These are phyloP conservation scores for Clonostachys chloroleuca DNA, from an alignment of 2,329 filamentous ascomycete genomes.

Conservation along the genomic window DNA sequence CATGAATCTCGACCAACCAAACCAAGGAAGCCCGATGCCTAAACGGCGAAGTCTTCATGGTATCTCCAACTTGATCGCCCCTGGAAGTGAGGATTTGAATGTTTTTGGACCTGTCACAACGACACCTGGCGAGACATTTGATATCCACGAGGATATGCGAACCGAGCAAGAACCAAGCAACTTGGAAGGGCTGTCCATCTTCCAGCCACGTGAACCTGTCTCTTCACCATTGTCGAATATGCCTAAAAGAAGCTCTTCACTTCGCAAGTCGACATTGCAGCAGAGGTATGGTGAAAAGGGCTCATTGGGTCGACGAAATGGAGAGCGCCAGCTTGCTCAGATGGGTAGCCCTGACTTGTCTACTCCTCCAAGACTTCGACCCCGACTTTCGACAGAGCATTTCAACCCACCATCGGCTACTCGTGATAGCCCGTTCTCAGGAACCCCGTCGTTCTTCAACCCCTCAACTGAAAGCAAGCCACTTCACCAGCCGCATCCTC, in stretches of 20 bases:
- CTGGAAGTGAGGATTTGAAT: constrained; percentile 57
- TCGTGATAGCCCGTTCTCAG: constrained; percentile 61
- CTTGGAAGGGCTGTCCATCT: constrained; percentile 7
- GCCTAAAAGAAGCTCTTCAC: constrained; percentile 67
- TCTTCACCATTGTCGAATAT: constrained; percentile 45
- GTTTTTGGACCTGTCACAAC: constrained; percentile 63
- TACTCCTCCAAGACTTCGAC: constrained; percentile 57
- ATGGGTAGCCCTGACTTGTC: constrained; percentile 49
- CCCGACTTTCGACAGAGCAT: constrained; percentile 76
- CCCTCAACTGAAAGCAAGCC: constrained; percentile 27
- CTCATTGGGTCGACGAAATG: constrained; percentile 57
- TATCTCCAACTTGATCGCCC: constrained; percentile 45
- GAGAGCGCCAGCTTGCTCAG: constrained; percentile 49
- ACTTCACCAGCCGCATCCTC: constrained; percentile 67
- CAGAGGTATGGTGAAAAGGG: constrained; percentile 71
- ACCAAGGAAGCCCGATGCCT: constrained; percentile 78
- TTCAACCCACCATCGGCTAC: constrained; percentile 59
- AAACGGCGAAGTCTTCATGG: constrained; percentile 88
- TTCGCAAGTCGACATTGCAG: constrained; percentile 83
- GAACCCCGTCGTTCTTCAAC: constrained; percentile 25
- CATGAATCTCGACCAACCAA: constrained; percentile 79
- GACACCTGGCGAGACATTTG: constrained; percentile 33
- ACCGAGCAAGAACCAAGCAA: constrained; percentile 50
- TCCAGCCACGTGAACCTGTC: constrained; percentile 30
- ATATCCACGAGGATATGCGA: constrained; percentile 43